Percentiles rank a stretch among this genome's conserved stretches.
Conservation (phyloP, 31 red algal species). For the Porphyra umbilicalis region DNA sequence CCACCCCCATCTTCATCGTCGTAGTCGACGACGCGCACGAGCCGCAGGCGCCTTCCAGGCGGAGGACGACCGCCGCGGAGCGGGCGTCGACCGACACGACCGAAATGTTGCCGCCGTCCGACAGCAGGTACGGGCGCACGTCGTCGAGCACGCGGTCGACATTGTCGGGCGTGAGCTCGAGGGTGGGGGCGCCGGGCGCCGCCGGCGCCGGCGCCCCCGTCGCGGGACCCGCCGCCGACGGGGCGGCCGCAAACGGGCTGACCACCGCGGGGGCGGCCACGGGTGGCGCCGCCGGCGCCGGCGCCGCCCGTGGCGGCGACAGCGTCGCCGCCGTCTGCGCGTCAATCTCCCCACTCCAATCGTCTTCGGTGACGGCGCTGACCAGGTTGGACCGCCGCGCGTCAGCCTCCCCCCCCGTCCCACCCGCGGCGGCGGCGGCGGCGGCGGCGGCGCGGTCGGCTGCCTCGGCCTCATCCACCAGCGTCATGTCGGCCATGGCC, state of each 20-base stretch:
- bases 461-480: slow-evolving; percentile 41
- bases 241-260: slow-evolving; percentile 24
- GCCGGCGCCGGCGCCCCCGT: not conserved
- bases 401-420: not conserved
- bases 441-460: slow-evolving; percentile 5
- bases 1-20: slow-evolving; percentile 88
- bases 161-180: slow-evolving; percentile 30
- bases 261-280: not conserved
- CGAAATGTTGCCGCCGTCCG: slow-evolving; percentile 86
- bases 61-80: slow-evolving; percentile 12
- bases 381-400: not conserved
- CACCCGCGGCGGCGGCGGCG: not conserved
- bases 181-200: not conserved
- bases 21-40: slow-evolving; percentile 55
- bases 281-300: not conserved
- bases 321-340: slow-evolving; percentile 1
- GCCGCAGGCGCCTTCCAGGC: slow-evolving; percentile 81
- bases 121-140: slow-evolving; percentile 72
- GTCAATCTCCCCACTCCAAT: slow-evolving; percentile 29
- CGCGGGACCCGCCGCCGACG: not conserved
- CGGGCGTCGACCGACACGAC: slow-evolving; percentile 58
- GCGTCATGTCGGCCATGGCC: slow-evolving; percentile 11
- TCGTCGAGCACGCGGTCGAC: slow-evolving; percentile 64
- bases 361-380: slow-evolving; percentile 10
- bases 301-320: not conserved